phyloP scores from a whole-genome alignment of 2,329 filamentous ascomycete species.

The Arthrobotrys megalospora region DNA sequence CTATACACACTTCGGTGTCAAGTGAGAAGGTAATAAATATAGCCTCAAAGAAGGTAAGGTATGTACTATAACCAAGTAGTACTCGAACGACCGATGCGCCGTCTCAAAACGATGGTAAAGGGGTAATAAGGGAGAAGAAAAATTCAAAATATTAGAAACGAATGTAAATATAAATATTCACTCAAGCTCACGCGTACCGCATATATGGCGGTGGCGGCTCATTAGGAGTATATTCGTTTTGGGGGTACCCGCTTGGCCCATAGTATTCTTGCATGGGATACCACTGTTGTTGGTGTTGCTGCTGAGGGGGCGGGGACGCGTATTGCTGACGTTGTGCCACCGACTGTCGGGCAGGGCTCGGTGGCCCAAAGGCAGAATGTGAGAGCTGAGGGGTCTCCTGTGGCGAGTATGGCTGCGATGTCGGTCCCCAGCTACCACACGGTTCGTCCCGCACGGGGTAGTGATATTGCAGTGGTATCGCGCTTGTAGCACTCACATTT shows the following conservation, averaged over 20 bases:
- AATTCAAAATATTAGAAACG: conserved; percentile 12
- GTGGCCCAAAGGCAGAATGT: conserved; percentile 23
- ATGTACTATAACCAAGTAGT: conserved; percentile 7
- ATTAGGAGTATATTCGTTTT: conserved; percentile 17
- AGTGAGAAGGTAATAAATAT: neutral
- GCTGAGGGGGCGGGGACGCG: neutral
- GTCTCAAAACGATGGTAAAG: conserved; percentile 9
- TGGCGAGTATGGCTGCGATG: conserved; percentile 28
- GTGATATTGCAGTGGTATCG: conserved; percentile 54
- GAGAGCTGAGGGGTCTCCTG: conserved; percentile 21
- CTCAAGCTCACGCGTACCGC: conserved; percentile 37
- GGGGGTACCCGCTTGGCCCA: conserved; percentile 23
- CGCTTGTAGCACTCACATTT: conserved; percentile 30
- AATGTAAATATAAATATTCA: conserved; percentile 5
- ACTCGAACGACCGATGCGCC: conserved; percentile 20
- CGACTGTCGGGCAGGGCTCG: conserved; percentile 3
- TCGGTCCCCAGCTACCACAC: conserved; percentile 33
- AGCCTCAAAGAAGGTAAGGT: conserved; percentile 9
- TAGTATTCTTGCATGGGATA: conserved; percentile 58
- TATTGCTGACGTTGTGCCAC: conserved; percentile 10
- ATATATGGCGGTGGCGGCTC: conserved; percentile 59
- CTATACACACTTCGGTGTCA: neutral
- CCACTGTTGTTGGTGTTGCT: conserved; percentile 11
- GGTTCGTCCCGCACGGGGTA: conserved; percentile 50
- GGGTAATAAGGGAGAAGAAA: conserved; percentile 3